Evolutionary conservation across 1,284 basidiomycete genomes (phyloP), one percentile per base, ranked within the genome.

Genomic region (Mycena citricolor): DNA sequence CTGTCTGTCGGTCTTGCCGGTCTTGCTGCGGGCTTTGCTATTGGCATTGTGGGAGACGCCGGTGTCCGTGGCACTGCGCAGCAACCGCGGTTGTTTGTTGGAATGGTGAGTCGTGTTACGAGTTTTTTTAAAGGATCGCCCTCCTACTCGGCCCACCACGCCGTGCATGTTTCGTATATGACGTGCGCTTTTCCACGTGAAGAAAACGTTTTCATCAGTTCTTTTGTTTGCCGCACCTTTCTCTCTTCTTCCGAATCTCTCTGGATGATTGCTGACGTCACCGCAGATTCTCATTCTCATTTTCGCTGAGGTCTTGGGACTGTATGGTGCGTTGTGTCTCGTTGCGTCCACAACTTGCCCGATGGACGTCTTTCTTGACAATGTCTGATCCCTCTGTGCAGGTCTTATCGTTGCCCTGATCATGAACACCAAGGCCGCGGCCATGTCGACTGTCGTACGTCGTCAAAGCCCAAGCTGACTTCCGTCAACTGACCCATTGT

Each of bases 11-110:
- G 91, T 57, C 77, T 94, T 36, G 83, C 91, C 24, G 91, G 91
- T 73, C 77, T 94, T 29, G 90, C 91, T 13, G 91, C 91, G 42
- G 92, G 91, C 37, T 92, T 91, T 62, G 91, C 91, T 13, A 92
- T 94, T 58, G 91, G 94, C 54, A 90, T 97, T 61, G 94, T 98
- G 47, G 93, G 95, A 66, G 92, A 98, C 64, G 90, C 94, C 51
- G 91, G 92, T 77, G 91, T 94, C 30, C 77, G 92, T 49, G 89
- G 89, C 45, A 91, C 89, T 48, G 87, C 89, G 30, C 89, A 95
- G 65, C 93, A 97, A 71, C 90, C 92, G 34, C 77, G 91, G 61
- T 75, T 98, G 54, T 98, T 93, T 69, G 94, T 97, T 60, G 90
- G 88, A 61, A 86, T 85, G 83, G 81, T 81, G 22, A 8, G 70